A percentile compares a stretch with the other conserved stretches of the same genome.
Conservation (phyloP, 129 eudicot species). For the Flaveria robusta region DNA sequence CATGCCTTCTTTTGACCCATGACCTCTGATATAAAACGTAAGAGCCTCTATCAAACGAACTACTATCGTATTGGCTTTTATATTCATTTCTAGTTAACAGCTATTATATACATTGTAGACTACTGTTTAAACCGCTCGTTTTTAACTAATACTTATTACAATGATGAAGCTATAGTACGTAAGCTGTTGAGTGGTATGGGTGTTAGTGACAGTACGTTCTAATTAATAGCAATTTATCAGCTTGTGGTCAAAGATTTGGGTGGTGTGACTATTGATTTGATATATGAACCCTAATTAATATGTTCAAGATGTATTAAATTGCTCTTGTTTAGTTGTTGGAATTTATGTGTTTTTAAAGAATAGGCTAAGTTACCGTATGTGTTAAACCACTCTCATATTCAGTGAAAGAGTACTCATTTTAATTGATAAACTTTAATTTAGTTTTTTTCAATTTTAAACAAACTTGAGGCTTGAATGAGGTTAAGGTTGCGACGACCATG, state of each 20-base stretch:
- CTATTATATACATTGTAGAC: not conserved
- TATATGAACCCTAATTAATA: slow-evolving; percentile 4
- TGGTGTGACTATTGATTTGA: slow-evolving; percentile 15
- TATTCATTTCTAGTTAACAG: not conserved
- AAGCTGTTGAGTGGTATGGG: slow-evolving; percentile 16
- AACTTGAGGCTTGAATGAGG: no score
- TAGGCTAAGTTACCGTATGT: no score
- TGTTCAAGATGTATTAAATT: not conserved
- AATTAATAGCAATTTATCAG: slow-evolving; percentile 11
- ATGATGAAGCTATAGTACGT: slow-evolving; percentile 13
- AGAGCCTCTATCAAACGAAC: no score
- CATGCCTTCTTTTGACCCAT: no score
- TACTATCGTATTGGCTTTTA: no score
- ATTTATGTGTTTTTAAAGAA: not conserved
- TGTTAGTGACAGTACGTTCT: slow-evolving; percentile 6
- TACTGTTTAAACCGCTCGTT: slow-evolving; percentile 14
- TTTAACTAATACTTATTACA: not conserved
- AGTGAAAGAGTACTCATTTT: no score
- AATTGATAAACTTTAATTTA: no score
- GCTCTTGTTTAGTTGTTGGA: not conserved
- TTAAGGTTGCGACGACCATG: no score
- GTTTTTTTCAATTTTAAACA: no score
- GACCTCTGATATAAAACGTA: no score
- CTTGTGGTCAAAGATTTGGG: slow-evolving; percentile 28
- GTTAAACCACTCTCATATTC: no score